Evolutionary conservation across 495 filamentous ascomycete species (phyloP), one percentile per base, ranked within the genome.

Genomic region (Collariella sp.): DNA sequence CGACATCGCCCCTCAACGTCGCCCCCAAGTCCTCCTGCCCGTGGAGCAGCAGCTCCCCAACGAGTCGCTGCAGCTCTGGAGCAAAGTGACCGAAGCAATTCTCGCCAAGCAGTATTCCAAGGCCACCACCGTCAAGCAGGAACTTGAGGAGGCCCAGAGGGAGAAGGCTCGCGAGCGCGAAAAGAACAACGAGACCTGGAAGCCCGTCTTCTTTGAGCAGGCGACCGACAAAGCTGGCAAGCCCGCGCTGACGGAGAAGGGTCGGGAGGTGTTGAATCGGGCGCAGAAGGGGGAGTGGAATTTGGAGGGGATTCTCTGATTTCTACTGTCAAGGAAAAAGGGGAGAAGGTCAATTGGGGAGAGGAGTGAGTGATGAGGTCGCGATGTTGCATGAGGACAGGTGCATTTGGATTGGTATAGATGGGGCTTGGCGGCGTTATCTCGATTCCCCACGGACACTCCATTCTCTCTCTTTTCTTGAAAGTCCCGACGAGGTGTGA

Each of bases 41-140:
- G 62, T 71, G 3, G 82, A 87, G 52, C 55, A 79, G 24, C 91
- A 96, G 67, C 80, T 96, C 5, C 79, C 87, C 20, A 91, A 97
- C 62, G 93, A 98, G 72, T 95, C 88, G 1, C 81, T 90, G 48
- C 83, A 81, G 55, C 88, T 95, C 62, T 98, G 93, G 93, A 75
- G 79, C 33, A 77, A 78, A 22, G 91, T 98, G 36, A 96, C 93
- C 9, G 73, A 85, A 31, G 88, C 91, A n/a, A 97, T 98, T 55
- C 61, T 82, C 11, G 72, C 82, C 56, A 95, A 89, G 67, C 88
- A 91, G 60, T 98, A 81, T 68, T 78, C 78, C 39, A 81, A 84
- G 56, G 93, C 93, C 13, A 97, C 91, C 42, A 82, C 80, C 35
- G 69, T 90, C 40, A 98, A 98, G 70, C 80, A 88, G 42, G 89